Conservation (phyloP, 768 basidiomycete genomes). For the Naematelia aurantialba region DNA sequence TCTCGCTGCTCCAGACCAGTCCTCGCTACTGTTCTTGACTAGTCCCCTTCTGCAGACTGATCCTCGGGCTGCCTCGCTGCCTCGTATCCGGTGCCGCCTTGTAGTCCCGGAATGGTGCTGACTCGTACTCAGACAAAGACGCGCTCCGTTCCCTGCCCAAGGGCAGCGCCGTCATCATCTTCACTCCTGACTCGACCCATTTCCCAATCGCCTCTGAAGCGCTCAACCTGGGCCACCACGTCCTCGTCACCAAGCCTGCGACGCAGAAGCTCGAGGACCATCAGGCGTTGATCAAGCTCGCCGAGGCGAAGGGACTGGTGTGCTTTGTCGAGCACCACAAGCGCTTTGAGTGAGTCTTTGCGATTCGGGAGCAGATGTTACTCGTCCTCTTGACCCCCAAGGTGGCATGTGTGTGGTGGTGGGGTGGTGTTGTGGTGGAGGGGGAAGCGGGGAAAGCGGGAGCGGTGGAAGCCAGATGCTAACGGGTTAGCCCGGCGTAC, state of each 20-base stretch:
- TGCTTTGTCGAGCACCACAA: constrained; percentile 83
- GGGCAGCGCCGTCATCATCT: constrained; percentile 86
- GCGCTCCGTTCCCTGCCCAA: constrained; percentile 67
- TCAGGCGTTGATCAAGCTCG: constrained; percentile 68
- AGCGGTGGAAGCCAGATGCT: neutral
- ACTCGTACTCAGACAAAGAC: constrained; percentile 22
- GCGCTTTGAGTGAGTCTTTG: constrained; percentile 54
- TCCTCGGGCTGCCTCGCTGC: no score
- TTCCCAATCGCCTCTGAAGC: constrained; percentile 80
- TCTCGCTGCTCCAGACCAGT: no score
- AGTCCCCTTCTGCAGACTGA: no score
- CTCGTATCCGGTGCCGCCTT: no score
- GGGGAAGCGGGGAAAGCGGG: no score
- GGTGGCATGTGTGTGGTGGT: no score
- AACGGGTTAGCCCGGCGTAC: constrained; percentile 63
- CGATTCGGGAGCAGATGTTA: no score
- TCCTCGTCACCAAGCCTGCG: constrained; percentile 89
- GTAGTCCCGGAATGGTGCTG: constrained; percentile 2
- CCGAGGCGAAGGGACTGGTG: constrained; percentile 72
- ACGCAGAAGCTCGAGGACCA: constrained; percentile 82
- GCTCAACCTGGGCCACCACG: constrained; percentile 77
- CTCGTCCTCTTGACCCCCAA: no score
- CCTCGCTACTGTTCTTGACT: no score
- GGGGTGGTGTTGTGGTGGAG: no score
- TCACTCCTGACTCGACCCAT: constrained; percentile 91